A percentile compares a stretch with the other conserved stretches of the same genome.
Conservation (phyloP, 2,329 filamentous ascomycete species). For the Colletotrichum aenigma region DNA sequence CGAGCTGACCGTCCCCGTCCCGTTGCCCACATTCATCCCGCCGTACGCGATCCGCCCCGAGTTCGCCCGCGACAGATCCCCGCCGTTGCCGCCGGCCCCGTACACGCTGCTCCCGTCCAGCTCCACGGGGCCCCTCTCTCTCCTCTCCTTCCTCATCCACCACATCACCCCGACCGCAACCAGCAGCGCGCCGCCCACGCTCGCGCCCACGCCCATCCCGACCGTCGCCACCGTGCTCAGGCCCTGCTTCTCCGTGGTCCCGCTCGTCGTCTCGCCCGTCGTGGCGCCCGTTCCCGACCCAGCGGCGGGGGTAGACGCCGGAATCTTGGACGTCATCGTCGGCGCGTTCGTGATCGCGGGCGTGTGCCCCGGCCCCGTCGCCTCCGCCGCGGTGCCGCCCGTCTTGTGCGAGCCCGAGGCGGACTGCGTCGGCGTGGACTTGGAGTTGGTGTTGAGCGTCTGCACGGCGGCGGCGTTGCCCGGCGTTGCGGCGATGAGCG, state of each 20-base stretch:
- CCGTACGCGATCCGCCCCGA: not conserved
- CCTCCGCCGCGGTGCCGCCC: not conserved
- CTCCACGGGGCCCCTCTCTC: not conserved
- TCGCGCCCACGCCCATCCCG: constrained; percentile 8
- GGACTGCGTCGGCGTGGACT: not conserved
- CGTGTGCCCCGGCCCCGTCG: not conserved
- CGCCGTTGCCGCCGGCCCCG: not conserved
- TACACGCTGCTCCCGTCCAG: not conserved
- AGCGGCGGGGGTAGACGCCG: not conserved
- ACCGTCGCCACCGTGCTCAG: not conserved
- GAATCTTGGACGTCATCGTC: not conserved
- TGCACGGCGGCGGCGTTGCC: constrained; percentile 13
- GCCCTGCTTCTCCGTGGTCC: not conserved
- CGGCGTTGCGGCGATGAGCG: constrained; percentile 7
- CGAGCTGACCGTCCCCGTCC: constrained; percentile 8
- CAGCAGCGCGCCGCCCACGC: constrained; percentile 5
- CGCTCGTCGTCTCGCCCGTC: not conserved
- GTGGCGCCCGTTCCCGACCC: accelerated
- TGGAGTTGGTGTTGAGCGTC: not conserved
- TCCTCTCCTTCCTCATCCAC: constrained; percentile 7
- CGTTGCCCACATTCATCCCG: not conserved
- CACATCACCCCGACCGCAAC: constrained; percentile 11
- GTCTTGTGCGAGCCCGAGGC: not conserved
- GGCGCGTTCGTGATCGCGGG: not conserved
- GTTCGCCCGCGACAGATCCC: not conserved